A percentile compares a stretch with the other conserved stretches of the same genome.
Evolutionary conservation across 148 eudicot species (phyloP).

Genomic region (Vaccinium myrtillus): DNA sequence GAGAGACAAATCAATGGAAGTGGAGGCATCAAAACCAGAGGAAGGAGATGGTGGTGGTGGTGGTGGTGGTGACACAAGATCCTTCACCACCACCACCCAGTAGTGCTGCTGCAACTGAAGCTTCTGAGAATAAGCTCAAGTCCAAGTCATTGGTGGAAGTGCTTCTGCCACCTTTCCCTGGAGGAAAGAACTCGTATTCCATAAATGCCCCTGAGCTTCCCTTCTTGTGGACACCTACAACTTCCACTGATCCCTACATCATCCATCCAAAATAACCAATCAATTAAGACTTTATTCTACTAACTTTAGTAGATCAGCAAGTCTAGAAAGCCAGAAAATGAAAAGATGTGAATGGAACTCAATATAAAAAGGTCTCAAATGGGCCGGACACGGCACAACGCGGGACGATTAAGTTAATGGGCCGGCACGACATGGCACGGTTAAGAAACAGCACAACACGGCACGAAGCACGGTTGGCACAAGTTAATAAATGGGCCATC

Average conservation of each 20-base stretch:
- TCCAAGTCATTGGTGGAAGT: constrained; percentile 27
- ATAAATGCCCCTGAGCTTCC: constrained; percentile 27
- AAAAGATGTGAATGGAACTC: too few relatives aligned
- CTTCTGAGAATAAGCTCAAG: constrained; percentile 28
- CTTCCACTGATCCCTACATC: constrained; percentile 23
- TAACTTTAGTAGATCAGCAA: background rate
- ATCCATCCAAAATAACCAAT: background rate
- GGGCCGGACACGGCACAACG: too few relatives aligned
- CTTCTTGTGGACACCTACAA: constrained; percentile 45
- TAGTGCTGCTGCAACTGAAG: constrained; percentile 25
- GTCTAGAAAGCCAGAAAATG: background rate
- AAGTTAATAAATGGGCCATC: too few relatives aligned
- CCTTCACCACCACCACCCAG: background rate
- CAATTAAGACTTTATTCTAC: background rate
- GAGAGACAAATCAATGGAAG: constrained; percentile 65
- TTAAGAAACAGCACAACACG: too few relatives aligned
- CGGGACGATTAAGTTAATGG: too few relatives aligned
- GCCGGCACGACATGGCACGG: too few relatives aligned
- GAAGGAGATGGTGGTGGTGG: constrained; percentile 18
- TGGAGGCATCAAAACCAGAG: constrained; percentile 18
- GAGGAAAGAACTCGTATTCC: constrained; percentile 69
- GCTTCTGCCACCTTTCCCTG: constrained; percentile 11
- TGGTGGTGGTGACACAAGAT: constrained; percentile 30
- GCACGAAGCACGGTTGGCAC: too few relatives aligned
- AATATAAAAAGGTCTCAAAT: too few relatives aligned